phyloP scores from a whole-genome alignment of 345 rosid species.

The Camelina neglecta region DNA sequence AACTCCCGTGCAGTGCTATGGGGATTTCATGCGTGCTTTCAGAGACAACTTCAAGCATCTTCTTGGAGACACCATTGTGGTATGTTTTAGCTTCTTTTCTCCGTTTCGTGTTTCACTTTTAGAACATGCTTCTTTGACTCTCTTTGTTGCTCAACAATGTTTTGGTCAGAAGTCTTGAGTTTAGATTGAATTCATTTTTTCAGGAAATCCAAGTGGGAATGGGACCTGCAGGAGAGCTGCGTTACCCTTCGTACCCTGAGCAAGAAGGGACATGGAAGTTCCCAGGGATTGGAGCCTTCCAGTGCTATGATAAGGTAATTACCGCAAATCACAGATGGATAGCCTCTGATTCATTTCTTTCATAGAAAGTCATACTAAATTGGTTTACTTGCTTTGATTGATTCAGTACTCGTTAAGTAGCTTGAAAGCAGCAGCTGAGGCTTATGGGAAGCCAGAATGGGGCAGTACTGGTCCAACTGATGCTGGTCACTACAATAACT shows the following conservation, averaged over 20 bases:
- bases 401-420: slow-evolving; percentile 79
- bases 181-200: slow-evolving; percentile 3
- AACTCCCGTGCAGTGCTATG: slow-evolving; percentile 89
- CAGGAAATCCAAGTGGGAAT: slow-evolving; percentile 99
- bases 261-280: slow-evolving; percentile 87
- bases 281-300: slow-evolving; percentile 99
- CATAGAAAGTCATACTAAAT: slow-evolving; percentile 6
- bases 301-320: slow-evolving; percentile 87
- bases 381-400: slow-evolving; percentile 14
- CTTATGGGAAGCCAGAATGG: slow-evolving; percentile 91
- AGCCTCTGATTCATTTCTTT: slow-evolving; percentile 6
- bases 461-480: slow-evolving; percentile 94
- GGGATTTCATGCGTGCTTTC: slow-evolving; percentile 95
- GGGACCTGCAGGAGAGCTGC: slow-evolving; percentile 99
- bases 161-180: slow-evolving; percentile 3
- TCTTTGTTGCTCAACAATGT: background rate
- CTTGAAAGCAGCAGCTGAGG: slow-evolving; percentile 91
- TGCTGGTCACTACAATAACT: slow-evolving; percentile 92
- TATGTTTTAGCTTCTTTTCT: slow-evolving; percentile 41
- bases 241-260: slow-evolving; percentile 93
- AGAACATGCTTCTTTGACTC: background rate
- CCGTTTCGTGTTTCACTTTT: background rate
- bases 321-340: background rate
- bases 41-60: slow-evolving; percentile 77
- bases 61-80: slow-evolving; percentile 93